Evolutionary conservation across 192 early-diverging fungal species (phyloP), one percentile per base, ranked within the genome.

Genomic region (Geranomyces variabilis): DNA sequence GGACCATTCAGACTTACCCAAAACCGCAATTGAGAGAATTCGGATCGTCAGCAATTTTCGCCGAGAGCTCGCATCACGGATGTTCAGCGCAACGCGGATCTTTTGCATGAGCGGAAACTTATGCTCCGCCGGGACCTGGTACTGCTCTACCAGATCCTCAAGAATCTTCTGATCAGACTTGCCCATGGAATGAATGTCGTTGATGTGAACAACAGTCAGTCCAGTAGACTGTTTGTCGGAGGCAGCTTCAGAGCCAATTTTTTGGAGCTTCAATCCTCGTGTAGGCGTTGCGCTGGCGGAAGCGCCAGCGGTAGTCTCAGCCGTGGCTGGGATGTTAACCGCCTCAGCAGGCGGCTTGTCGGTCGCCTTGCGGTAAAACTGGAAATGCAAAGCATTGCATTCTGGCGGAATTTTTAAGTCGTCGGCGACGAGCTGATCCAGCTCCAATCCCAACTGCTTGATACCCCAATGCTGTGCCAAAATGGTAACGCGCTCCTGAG

Each of bases 51-150:
- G 70, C 15, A 96, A 80, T 56, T 83, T 74, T 26, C 77, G 77
- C 31, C 95, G 81, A 41, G 77, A 67, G 0, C 77, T 71, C 26
- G 77, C 80, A 59, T 84, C 67, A 34, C 21, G 68, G 68, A 89
- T 84, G 58, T 74, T 81, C 34, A 84, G 84, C 5, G 92, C 91
- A 48, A 96, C 86, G 24, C 92, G 83, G 56, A 95, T 90, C 28
- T 89, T 86, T 69, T 93, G 90, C 21, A 93, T 80, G 51, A 99
- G 85, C 63, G 88, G 84, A 61, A 91, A 95, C 22, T 88, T 86
- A 62, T 93, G 87, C 57, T 90, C 85, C 43, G 75, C 75, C 0
- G 94, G 89, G 31, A 98, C 84, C 10, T 79, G 70, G 82, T 93
- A 83, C 71, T 88, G 76, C 21, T 85, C 67, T 5, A 90, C 82